Conservation (phyloP, 805 yeast genomes). For the Zygosaccharomyces siamensis region DNA sequence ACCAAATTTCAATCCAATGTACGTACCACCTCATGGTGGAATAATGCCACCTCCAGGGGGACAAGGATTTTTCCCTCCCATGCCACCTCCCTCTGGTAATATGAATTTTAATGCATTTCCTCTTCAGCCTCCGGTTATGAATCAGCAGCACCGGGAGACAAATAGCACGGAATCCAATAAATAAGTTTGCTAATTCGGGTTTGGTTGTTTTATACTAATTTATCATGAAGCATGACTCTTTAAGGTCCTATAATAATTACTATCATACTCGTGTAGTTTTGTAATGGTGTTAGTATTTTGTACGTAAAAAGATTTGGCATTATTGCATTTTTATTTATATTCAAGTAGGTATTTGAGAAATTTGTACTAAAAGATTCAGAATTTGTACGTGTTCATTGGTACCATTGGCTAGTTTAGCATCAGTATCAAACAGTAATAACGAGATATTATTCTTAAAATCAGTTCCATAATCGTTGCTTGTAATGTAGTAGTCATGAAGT, state of each 20-base stretch:
- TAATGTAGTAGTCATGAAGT: conserved; percentile 60
- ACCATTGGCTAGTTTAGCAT: conserved; percentile 72
- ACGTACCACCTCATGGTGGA: conserved; percentile 24
- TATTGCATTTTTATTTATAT: neutral
- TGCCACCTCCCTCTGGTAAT: conserved; percentile 17
- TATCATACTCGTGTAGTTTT: neutral
- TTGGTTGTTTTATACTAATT: conserved; percentile 5
- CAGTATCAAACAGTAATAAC: conserved; percentile 63
- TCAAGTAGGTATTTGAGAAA: conserved; percentile 36
- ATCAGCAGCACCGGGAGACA: conserved; percentile 4
- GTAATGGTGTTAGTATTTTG: neutral
- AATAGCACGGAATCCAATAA: conserved; percentile 3
- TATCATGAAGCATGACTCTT: conserved; percentile 4
- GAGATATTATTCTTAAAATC: conserved; percentile 62
- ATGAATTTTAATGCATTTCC: conserved; percentile 12
- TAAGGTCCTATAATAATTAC: neutral
- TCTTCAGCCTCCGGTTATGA: conserved; percentile 6
- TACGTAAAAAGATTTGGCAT: neutral
- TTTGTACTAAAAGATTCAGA: conserved; percentile 54
- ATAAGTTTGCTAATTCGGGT: conserved; percentile 6
- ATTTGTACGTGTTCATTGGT: conserved; percentile 84
- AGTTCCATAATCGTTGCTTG: conserved; percentile 47
- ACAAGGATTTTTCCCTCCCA: conserved; percentile 23
- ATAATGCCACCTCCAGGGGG: conserved; percentile 19
- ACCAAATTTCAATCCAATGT: conserved; percentile 21